Evolutionary conservation across 441 rosid species (phyloP).

Genomic region (Kokia cookei): DNA sequence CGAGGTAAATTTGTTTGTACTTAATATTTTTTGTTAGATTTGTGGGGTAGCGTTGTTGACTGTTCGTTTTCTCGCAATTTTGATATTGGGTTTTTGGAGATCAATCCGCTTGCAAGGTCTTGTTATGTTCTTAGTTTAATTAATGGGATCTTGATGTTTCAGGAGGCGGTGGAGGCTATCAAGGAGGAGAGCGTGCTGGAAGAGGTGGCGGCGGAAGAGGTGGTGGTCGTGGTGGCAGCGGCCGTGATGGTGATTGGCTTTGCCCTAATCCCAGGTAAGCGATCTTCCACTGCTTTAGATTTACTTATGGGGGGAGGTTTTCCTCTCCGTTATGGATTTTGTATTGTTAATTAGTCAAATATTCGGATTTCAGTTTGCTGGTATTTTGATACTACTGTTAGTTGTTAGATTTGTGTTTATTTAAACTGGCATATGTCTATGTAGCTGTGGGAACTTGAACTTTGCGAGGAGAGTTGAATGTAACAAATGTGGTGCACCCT

Average conservation of each 20-base stretch:
- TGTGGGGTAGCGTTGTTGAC: neutral
- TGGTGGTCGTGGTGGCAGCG: constrained; percentile 77
- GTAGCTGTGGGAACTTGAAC: constrained; percentile 94
- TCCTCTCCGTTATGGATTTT: neutral
- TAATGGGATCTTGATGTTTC: constrained; percentile 1
- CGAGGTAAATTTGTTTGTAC: constrained; percentile 38
- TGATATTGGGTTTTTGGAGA: neutral
- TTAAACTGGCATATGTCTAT: constrained; percentile 31
- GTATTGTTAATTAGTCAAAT: neutral
- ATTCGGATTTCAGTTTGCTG: neutral
- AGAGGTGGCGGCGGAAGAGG: constrained; percentile 48
- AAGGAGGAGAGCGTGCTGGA: constrained; percentile 70
- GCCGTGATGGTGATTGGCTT: constrained; percentile 94
- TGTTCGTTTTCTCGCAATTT: neutral
- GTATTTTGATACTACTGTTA: neutral
- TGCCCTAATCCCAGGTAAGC: constrained; percentile 86
- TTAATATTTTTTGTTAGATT: neutral
- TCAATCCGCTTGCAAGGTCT: constrained; percentile 9
- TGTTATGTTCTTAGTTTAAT: neutral
- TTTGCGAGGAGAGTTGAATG: constrained; percentile 92
- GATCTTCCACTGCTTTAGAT: neutral
- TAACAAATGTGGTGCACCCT: constrained; percentile 89
- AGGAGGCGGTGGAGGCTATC: constrained; percentile 60
- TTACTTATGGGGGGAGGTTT: neutral
- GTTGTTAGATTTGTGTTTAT: constrained; percentile 5